phyloP scores from a whole-genome alignment of 2,329 filamentous ascomycete species.

The Exophiala bonariae region DNA sequence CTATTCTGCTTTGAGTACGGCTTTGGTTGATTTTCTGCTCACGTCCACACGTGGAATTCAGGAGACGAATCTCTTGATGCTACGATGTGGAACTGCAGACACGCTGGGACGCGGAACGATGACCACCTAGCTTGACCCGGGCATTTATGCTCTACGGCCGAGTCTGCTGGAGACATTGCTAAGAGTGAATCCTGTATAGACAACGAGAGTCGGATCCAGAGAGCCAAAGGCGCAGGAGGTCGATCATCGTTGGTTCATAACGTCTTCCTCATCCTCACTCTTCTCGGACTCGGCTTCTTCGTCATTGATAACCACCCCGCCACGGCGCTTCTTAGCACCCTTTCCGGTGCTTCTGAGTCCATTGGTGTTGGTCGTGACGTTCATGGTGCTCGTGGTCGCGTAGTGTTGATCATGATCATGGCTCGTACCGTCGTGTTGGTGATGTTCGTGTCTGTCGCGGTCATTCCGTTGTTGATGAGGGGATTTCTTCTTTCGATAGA shows the following conservation, averaged over 20 bases:
- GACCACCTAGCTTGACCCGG: constrained; percentile 65
- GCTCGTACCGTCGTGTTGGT: constrained; percentile 31
- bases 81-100: too few species aligned
- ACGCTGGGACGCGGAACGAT: constrained; percentile 43
- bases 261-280: constrained; percentile 60
- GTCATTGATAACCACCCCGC: constrained; percentile 58
- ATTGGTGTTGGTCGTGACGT: constrained; percentile 32
- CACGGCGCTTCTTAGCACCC: constrained; percentile 40
- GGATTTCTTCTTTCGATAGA: constrained; percentile 26
- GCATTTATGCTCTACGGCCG: too few species aligned
- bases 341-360: constrained; percentile 43
- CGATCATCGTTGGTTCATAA: constrained; percentile 56
- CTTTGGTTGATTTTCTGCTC: too few species aligned
- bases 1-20: too few species aligned
- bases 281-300: constrained; percentile 63
- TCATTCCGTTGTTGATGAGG: constrained; percentile 15
- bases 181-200: neutral
- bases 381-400: constrained; percentile 34
- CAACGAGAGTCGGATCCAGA: neutral
- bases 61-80: too few species aligned
- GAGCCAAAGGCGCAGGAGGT: constrained; percentile 57
- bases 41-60: too few species aligned
- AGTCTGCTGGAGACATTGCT: neutral
- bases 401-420: constrained; percentile 35
- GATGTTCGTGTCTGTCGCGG: constrained; percentile 13